Evolutionary conservation across 768 basidiomycete species (phyloP).

Genomic region (Termitomyces sp.): DNA sequence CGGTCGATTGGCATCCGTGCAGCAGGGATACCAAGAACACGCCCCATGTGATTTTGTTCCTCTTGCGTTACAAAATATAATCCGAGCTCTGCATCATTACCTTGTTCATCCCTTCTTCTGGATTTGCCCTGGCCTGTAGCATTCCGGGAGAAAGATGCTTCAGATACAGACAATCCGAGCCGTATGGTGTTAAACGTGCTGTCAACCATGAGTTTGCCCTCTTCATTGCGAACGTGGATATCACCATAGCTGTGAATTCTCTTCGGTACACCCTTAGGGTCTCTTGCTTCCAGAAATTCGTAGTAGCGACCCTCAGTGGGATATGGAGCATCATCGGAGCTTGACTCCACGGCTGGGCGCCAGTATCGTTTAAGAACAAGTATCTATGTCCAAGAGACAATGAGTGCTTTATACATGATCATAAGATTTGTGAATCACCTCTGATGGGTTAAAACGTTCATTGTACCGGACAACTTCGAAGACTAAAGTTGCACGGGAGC

Average conservation of each 20-base stretch:
- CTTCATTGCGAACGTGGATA: neutral
- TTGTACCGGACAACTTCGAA: neutral
- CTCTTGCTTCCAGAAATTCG: neutral
- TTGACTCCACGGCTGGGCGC: too few relatives aligned
- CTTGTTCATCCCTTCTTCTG: neutral
- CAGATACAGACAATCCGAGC: neutral
- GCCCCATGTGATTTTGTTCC: neutral
- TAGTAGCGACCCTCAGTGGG: neutral
- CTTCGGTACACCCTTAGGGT: neutral
- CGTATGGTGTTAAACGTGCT: neutral
- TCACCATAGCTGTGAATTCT: neutral
- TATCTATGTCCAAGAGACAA: neutral
- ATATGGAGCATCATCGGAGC: neutral
- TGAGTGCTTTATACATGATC: neutral
- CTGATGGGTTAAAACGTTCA: neutral
- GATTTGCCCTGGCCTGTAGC: neutral
- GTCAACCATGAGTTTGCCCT: neutral
- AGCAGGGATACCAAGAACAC: neutral
- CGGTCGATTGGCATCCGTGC: neutral
- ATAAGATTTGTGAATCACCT: neutral
- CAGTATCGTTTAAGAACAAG: neutral
- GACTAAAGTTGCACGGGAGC: neutral
- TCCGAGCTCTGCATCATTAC: neutral
- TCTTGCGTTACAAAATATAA: neutral
- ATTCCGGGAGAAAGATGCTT: neutral